phyloP scores from a whole-genome alignment of 148 eudicot species.

The Amaranthus cruentus region DNA sequence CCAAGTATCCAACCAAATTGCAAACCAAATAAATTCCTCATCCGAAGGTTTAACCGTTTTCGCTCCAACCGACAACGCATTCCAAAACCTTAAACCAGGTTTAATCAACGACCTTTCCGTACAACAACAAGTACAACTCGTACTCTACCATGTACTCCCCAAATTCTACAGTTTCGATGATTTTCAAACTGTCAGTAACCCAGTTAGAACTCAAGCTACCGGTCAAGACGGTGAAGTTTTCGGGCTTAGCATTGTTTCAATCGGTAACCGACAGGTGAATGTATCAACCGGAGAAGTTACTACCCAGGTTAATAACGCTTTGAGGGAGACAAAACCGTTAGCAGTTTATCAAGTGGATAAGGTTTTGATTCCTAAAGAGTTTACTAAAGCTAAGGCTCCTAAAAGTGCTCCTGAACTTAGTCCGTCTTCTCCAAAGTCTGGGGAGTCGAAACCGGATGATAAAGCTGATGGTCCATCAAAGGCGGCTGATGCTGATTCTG shows the following conservation, averaged over 20 bases:
- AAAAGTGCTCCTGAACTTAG: conserved; percentile 15
- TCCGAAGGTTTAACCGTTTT: conserved; percentile 71
- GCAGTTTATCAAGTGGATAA: conserved; percentile 60
- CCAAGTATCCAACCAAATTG: conserved; percentile 51
- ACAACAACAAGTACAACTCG: conserved; percentile 59
- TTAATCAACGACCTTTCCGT: conserved; percentile 46
- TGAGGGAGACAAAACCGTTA: conserved; percentile 39
- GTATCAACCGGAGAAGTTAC: conserved; percentile 46
- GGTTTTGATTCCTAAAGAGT: conserved; percentile 51
- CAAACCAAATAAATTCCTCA: conserved; percentile 60
- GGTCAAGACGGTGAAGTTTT: conserved; percentile 42
- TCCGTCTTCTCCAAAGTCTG: background rate
- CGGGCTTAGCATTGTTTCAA: conserved; percentile 39
- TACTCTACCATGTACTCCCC: conserved; percentile 62
- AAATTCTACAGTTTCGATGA: conserved; percentile 34
- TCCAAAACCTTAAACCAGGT: conserved; percentile 60
- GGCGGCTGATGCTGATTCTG: conserved; percentile 18
- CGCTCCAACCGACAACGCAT: conserved; percentile 77
- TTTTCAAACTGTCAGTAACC: conserved; percentile 64
- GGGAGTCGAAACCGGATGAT: conserved; percentile 10
- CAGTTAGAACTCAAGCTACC: conserved; percentile 61
- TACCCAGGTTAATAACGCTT: conserved; percentile 38
- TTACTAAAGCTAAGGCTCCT: conserved; percentile 40
- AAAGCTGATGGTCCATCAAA: conserved; percentile 9
- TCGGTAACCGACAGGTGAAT: conserved; percentile 45